These are phyloP conservation scores for Colletotrichum sp. DNA, from an alignment of 2,329 filamentous ascomycete species.

Conservation along the genomic window DNA sequence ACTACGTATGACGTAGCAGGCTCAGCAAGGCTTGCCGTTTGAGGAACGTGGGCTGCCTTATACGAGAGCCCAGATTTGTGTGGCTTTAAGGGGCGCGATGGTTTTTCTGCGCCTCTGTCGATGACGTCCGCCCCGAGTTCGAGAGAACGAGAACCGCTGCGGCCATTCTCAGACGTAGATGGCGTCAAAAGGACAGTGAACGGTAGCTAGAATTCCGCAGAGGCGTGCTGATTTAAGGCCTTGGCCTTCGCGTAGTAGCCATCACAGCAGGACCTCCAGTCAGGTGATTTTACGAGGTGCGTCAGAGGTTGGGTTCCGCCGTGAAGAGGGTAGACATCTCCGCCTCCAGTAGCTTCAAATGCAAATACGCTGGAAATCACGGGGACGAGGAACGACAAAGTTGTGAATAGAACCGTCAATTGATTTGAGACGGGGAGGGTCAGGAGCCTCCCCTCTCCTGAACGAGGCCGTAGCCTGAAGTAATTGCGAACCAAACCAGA, in stretches of 20 bases:
- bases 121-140: neutral
- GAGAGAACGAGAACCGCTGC: neutral
- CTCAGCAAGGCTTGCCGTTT: neutral
- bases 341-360: neutral
- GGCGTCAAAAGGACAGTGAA: neutral
- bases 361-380: neutral
- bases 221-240: neutral
- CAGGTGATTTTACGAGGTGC: neutral
- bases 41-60: neutral
- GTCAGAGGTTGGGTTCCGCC: neutral
- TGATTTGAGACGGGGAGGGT: neutral
- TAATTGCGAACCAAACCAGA: neutral
- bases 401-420: neutral
- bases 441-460: neutral
- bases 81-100: neutral
- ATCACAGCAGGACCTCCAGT: neutral
- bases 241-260: neutral
- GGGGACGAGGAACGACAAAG: fast-evolving
- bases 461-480: neutral
- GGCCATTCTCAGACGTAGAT: neutral
- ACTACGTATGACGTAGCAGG: neutral
- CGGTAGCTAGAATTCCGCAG: neutral
- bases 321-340: neutral
- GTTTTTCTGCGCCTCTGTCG: neutral
- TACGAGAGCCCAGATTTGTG: neutral